Conservation (phyloP, 192 early-diverging fungal species). For the Rhizophagus prolifer region DNA sequence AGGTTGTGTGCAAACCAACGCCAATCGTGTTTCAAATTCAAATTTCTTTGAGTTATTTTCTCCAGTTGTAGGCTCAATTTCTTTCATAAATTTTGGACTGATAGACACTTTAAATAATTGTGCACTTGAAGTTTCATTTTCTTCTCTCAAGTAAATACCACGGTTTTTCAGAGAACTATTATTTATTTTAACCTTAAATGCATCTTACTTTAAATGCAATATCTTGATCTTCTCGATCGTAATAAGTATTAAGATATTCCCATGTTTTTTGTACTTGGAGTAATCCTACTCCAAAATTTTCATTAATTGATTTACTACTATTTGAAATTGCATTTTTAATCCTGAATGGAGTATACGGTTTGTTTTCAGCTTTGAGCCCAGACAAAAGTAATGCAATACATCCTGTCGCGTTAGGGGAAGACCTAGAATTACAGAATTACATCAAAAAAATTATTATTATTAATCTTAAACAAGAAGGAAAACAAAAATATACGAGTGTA, state of each 20-base stretch:
- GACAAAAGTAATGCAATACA: slow-evolving; percentile 83
- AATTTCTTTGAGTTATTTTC: slow-evolving; percentile 63
- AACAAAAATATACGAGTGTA: neutral
- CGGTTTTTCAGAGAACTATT: slow-evolving; percentile 48
- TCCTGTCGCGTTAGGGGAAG: slow-evolving; percentile 86
- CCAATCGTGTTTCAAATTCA: slow-evolving; percentile 76
- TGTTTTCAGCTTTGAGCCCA: slow-evolving; percentile 71
- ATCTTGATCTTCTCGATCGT: slow-evolving; percentile 59
- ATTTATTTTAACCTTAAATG: slow-evolving; percentile 30
- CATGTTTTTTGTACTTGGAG: slow-evolving; percentile 88
- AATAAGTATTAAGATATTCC: slow-evolving; percentile 69
- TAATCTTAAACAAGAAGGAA: neutral
- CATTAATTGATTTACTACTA: slow-evolving; percentile 75
- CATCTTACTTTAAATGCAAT: slow-evolving; percentile 59
- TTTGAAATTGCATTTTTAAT: slow-evolving; percentile 75
- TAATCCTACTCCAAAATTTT: slow-evolving; percentile 74
- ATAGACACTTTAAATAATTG: slow-evolving; percentile 58
- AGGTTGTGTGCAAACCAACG: slow-evolving; percentile 62
- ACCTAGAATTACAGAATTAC: slow-evolving; percentile 30
- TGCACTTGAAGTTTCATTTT: slow-evolving; percentile 64
- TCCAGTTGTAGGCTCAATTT: slow-evolving; percentile 55
- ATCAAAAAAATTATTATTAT: neutral
- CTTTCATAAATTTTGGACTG: slow-evolving; percentile 62
- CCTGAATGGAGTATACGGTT: slow-evolving; percentile 79
- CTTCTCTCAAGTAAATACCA: slow-evolving; percentile 88